Percentiles rank a stretch among this genome's conserved stretches.
Evolutionary conservation across 2,329 filamentous ascomycete species (phyloP).

Genomic region (Parasarocladium wereldwijsianum): DNA sequence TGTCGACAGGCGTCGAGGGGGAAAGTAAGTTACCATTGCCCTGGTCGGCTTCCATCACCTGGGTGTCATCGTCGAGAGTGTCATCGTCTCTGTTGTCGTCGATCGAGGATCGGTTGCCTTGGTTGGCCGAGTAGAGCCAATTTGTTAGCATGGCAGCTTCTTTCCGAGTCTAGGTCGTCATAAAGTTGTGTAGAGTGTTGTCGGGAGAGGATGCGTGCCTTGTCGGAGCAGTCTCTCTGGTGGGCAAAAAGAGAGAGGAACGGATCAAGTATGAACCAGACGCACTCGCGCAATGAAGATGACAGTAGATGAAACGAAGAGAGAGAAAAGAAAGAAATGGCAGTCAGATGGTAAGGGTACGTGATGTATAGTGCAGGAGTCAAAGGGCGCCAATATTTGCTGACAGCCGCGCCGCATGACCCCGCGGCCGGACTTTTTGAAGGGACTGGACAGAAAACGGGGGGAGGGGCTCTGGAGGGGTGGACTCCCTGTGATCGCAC

Average conservation of each 20-base stretch:
- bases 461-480: too few species aligned
- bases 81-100: constrained; percentile 35
- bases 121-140: constrained; percentile 20
- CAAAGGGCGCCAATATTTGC: too few species aligned
- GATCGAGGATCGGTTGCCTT: constrained; percentile 37
- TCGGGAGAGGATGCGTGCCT: too few species aligned
- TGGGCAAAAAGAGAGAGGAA: constrained; percentile 1
- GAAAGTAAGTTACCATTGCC: constrained; percentile 57
- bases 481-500: too few species aligned
- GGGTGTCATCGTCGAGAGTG: constrained; percentile 52
- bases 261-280: not conserved
- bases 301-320: not conserved
- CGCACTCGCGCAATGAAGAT: not conserved
- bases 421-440: too few species aligned
- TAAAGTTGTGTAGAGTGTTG: too few species aligned
- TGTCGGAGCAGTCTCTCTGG: too few species aligned
- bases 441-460: too few species aligned
- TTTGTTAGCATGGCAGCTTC: constrained; percentile 23
- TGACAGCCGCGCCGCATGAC: too few species aligned
- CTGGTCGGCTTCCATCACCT: constrained; percentile 78
- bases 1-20: not conserved
- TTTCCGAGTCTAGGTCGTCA: constrained; percentile 1
- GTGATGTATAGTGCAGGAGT: too few species aligned
- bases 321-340: not conserved
- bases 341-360: too few species aligned